A percentile compares a stretch with the other conserved stretches of the same genome.
Conservation (phyloP, 2,329 filamentous ascomycete genomes). For the Pseudodiploospora longispora region DNA sequence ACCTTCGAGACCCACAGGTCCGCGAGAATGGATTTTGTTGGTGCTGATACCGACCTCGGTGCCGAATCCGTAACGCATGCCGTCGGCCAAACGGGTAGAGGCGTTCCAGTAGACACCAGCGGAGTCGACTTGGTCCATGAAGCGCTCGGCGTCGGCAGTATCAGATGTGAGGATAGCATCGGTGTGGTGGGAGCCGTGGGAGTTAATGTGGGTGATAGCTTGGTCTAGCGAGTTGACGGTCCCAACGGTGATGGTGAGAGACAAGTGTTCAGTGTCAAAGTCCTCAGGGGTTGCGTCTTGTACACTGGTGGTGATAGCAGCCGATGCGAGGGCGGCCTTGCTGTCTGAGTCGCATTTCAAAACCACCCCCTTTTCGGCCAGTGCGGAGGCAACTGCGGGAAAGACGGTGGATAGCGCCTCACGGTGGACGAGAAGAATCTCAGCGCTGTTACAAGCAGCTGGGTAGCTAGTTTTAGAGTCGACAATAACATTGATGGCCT, state of each 20-base stretch:
- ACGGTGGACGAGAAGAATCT: conserved; percentile 81
- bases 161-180: conserved; percentile 78
- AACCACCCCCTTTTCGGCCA: conserved; percentile 69
- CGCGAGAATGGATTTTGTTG: conserved; percentile 94
- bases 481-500: conserved; percentile 69
- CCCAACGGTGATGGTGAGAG: conserved; percentile 77
- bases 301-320: conserved; percentile 40
- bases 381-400: conserved; percentile 62
- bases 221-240: conserved; percentile 59
- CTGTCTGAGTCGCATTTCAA: conserved; percentile 70
- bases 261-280: conserved; percentile 83
- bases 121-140: conserved; percentile 80
- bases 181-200: conserved; percentile 87
- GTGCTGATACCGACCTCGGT: conserved; percentile 98
- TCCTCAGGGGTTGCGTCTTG: conserved; percentile 62
- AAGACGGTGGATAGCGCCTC: conserved; percentile 59
- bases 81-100: conserved; percentile 88
- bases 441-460: conserved; percentile 90
- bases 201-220: conserved; percentile 84
- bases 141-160: conserved; percentile 61
- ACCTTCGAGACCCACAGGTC: conserved; percentile 88
- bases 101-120: conserved; percentile 97
- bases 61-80: conserved; percentile 94
- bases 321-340: conserved; percentile 51
- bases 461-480: conserved; percentile 94